Percentiles rank a stretch among this genome's conserved stretches.
phyloP scores from a whole-genome alignment of 1,284 basidiomycete species.

The Pisolithus thermaeus region DNA sequence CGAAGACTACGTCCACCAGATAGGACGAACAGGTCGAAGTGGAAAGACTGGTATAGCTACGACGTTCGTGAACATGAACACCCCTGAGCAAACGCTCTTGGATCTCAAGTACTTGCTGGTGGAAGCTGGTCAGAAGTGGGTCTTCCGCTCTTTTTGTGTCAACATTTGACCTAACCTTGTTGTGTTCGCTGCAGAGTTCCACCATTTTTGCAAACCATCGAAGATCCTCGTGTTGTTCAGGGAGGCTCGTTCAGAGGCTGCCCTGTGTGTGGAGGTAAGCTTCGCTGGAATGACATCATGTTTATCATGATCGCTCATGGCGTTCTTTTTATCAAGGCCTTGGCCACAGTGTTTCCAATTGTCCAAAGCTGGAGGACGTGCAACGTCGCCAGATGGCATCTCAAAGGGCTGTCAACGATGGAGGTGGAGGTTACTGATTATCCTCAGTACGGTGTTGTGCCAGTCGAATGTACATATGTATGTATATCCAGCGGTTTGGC shows the following conservation, averaged over 20 bases:
- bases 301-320: conserved; percentile 4
- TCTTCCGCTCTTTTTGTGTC: conserved; percentile 10
- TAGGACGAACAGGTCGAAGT: conserved; percentile 94
- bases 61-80: conserved; percentile 99
- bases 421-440: conserved; percentile 44
- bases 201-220: conserved; percentile 88
- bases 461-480: background rate
- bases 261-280: conserved; percentile 88
- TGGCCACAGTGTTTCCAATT: conserved; percentile 90
- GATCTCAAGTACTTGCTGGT: conserved; percentile 97
- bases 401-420: conserved; percentile 65
- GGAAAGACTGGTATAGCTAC: conserved; percentile 99
- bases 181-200: conserved; percentile 66
- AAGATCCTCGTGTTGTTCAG: conserved; percentile 83
- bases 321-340: conserved; percentile 49
- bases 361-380: conserved; percentile 94
- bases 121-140: conserved; percentile 95
- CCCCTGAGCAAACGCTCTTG: conserved; percentile 90
- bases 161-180: conserved; percentile 2
- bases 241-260: conserved; percentile 82
- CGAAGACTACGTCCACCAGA: conserved; percentile 97
- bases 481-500: conserved; percentile 9
- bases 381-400: conserved; percentile 85
- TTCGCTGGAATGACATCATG: background rate
- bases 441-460: background rate